Evolutionary conservation across 345 rosid species (phyloP).

Genomic region (Punica granatum): DNA sequence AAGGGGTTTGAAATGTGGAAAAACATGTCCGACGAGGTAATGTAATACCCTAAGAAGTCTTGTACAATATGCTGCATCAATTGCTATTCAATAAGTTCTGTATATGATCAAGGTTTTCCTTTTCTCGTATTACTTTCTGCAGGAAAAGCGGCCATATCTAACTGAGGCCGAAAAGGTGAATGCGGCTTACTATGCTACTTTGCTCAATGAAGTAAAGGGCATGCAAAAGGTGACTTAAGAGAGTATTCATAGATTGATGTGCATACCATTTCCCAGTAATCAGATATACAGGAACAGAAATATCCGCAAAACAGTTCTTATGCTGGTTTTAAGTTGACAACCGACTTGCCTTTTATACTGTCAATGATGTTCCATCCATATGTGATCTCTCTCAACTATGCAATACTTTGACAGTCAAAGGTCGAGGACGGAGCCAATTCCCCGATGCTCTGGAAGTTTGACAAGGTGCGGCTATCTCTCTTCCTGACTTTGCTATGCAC

Average conservation of each 20-base stretch:
- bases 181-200: slow-evolving; percentile 16
- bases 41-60: slow-evolving; percentile 12
- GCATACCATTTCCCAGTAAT: background rate
- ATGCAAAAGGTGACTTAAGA: slow-evolving; percentile 20
- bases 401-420: slow-evolving; percentile 16
- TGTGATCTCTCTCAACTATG: background rate
- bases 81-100: background rate
- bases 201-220: slow-evolving; percentile 21
- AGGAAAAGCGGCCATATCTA: slow-evolving; percentile 55
- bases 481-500: background rate
- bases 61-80: background rate
- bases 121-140: background rate
- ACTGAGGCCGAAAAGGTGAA: slow-evolving; percentile 30
- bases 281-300: too few relatives aligned
- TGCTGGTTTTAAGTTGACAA: background rate
- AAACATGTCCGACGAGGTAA: slow-evolving; percentile 58
- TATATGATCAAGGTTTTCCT: background rate
- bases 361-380: background rate
- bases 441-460: slow-evolving; percentile 26
- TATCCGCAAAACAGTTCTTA: too few relatives aligned
- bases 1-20: slow-evolving; percentile 61
- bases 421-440: slow-evolving; percentile 43
- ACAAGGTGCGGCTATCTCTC: slow-evolving; percentile 17
- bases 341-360: background rate
- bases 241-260: background rate